Conservation (phyloP, 2,329 filamentous ascomycete species). For the Curvularia sp. region DNA sequence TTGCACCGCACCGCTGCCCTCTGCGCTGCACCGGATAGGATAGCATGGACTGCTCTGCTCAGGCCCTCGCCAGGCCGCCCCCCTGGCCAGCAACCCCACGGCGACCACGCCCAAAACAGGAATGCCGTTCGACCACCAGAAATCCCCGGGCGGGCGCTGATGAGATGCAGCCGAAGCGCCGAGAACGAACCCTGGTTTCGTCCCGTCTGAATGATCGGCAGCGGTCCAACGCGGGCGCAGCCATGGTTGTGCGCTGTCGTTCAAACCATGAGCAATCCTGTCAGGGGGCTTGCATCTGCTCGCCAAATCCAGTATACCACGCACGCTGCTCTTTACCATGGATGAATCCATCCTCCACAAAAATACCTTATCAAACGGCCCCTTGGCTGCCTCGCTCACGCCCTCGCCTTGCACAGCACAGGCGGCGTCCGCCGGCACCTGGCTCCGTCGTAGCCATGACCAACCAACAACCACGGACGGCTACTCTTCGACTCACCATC, state of each 20-base stretch:
- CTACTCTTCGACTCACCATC: background rate
- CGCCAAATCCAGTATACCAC: conserved; percentile 33
- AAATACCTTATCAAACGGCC: conserved; percentile 26
- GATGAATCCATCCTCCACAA: conserved; percentile 15
- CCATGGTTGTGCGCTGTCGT: conserved; percentile 32
- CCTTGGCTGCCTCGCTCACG: conserved; percentile 23
- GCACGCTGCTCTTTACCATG: conserved; percentile 15
- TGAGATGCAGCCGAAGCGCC: conserved; percentile 47
- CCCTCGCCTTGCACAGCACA: background rate
- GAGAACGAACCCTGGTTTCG: conserved; percentile 39
- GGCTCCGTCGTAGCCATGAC: background rate
- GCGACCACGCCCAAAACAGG: conserved; percentile 39
- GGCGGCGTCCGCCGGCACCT: conserved; percentile 2
- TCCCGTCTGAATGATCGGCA: conserved; percentile 49
- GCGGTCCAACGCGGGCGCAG: conserved; percentile 42
- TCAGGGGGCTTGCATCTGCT: conserved; percentile 43
- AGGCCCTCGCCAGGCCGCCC: conserved; percentile 21
- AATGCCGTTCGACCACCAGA: conserved; percentile 48
- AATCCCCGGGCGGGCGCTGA: conserved; percentile 44
- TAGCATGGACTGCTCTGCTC: conserved; percentile 18
- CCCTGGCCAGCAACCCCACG: conserved; percentile 34
- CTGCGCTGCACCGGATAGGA: too few relatives aligned
- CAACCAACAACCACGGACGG: background rate
- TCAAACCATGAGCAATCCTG: conserved; percentile 40
- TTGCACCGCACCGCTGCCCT: background rate